These are phyloP conservation scores for Curvularia verruculosa DNA, from an alignment of 2,329 filamentous ascomycete genomes.

Conservation along the genomic window DNA sequence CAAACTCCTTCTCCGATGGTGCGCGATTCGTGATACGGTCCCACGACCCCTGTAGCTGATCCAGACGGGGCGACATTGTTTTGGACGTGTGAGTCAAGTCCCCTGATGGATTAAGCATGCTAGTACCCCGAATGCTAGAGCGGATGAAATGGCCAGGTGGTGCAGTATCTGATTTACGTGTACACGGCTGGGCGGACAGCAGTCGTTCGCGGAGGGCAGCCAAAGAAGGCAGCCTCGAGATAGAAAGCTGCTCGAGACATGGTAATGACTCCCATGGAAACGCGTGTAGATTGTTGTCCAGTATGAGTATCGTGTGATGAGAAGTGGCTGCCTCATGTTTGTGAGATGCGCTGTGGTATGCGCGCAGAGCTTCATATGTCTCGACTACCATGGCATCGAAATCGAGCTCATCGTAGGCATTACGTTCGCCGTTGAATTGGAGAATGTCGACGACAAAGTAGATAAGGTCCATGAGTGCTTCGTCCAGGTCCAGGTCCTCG, in stretches of 20 bases:
- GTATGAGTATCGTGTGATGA: conserved; percentile 81
- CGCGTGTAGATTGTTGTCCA: conserved; percentile 87
- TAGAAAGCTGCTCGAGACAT: conserved; percentile 77
- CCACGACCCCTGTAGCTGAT: conserved; percentile 63
- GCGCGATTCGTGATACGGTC: conserved; percentile 68
- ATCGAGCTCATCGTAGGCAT: conserved; percentile 97
- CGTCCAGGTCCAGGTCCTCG: conserved; percentile 77
- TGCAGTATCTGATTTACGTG: conserved; percentile 13
- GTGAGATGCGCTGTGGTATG: conserved; percentile 68
- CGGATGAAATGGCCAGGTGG: conserved; percentile 57
- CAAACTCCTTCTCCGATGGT: conserved; percentile 81
- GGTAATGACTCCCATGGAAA: conserved; percentile 97
- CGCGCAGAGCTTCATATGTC: conserved; percentile 79
- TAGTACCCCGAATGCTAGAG: conserved; percentile 64
- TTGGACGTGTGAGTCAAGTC: conserved; percentile 82
- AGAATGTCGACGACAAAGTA: conserved; percentile 97
- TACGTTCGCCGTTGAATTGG: conserved; percentile 94
- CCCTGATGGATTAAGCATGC: conserved; percentile 86
- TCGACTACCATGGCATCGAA: conserved; percentile 91
- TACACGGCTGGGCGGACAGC: conserved; percentile 55
- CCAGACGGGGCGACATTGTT: conserved; percentile 72
- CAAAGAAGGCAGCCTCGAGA: conserved; percentile 88
- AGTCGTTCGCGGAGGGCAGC: conserved; percentile 80
- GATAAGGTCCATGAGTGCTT: conserved; percentile 86
- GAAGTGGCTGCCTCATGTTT: conserved; percentile 48